Percentiles rank a stretch among this genome's conserved stretches.
phyloP scores from a whole-genome alignment of 371 early-diverging fungal genomes.

The Circinella umbellata region DNA sequence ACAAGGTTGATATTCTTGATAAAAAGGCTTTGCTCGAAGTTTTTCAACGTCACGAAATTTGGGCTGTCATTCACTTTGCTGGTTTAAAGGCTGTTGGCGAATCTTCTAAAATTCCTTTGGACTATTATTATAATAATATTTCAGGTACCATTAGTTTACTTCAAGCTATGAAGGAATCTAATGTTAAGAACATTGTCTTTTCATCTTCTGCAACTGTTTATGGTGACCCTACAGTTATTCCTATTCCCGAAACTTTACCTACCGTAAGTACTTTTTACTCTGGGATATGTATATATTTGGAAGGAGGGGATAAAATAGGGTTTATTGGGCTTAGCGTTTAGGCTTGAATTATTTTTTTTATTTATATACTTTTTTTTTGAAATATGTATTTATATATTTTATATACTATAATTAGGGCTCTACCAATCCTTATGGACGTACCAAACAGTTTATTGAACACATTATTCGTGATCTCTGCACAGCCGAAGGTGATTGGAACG shows the following conservation, averaged over 20 bases:
- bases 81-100: conserved; percentile 85
- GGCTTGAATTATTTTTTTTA: not conserved
- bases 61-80: conserved; percentile 83
- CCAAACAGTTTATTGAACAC: conserved; percentile 84
- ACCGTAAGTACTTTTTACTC: conserved; percentile 33
- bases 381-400: not conserved
- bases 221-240: conserved; percentile 57
- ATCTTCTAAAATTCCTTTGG: conserved; percentile 65
- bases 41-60: conserved; percentile 65
- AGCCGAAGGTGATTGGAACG: conserved; percentile 70
- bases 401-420: conserved; percentile 41
- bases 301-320: not conserved
- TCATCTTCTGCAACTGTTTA: conserved; percentile 84
- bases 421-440: conserved; percentile 87
- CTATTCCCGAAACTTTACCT: conserved; percentile 61
- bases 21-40: conserved; percentile 63
- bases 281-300: not conserved
- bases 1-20: conserved; percentile 76
- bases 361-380: too few relatives aligned
- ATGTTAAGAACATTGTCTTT: conserved; percentile 75
- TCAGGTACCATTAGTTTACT: conserved; percentile 71
- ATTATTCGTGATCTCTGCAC: conserved; percentile 76
- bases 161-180: conserved; percentile 64
- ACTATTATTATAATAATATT: conserved; percentile 82
- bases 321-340: not conserved